phyloP scores from a whole-genome alignment of 1,139 yeast genomes.

The Candida sp. region DNA sequence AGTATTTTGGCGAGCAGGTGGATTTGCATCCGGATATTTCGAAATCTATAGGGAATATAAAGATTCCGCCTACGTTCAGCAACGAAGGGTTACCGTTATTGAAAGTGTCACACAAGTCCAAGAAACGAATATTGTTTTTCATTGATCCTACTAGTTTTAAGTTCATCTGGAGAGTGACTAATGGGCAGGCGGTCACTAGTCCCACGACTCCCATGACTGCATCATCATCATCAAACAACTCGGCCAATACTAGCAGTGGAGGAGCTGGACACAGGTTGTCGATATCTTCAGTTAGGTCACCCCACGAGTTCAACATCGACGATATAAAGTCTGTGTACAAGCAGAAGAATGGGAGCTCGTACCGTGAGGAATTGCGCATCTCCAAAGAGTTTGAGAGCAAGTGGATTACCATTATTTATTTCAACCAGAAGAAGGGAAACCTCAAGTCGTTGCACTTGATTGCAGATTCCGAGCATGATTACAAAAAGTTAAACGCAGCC shows the following conservation, averaged over 20 bases:
- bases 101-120: slow-evolving; percentile 73
- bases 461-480: slow-evolving; percentile 67
- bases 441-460: slow-evolving; percentile 71
- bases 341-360: slow-evolving; percentile 76
- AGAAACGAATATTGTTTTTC: slow-evolving; percentile 47
- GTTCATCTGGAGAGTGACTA: slow-evolving; percentile 50
- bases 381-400: slow-evolving; percentile 64
- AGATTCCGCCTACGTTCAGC: slow-evolving; percentile 29
- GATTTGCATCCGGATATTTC: slow-evolving; percentile 14
- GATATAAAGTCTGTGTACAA: slow-evolving; percentile 70
- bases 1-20: slow-evolving; percentile 5
- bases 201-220: slow-evolving; percentile 17
- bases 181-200: slow-evolving; percentile 3
- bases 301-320: slow-evolving; percentile 65
- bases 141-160: slow-evolving; percentile 40
- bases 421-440: slow-evolving; percentile 58
- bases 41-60: slow-evolving; percentile 17
- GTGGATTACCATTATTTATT: slow-evolving; percentile 86
- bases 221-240: slow-evolving; percentile 15
- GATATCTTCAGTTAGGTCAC: slow-evolving; percentile 16
- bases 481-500: slow-evolving; percentile 56
- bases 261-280: slow-evolving; percentile 16
- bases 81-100: slow-evolving; percentile 55
- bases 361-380: slow-evolving; percentile 82
- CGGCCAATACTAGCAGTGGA: slow-evolving; percentile 9